Conservation (phyloP, 371 early-diverging fungal species). For the Chytridium lagenaria region DNA sequence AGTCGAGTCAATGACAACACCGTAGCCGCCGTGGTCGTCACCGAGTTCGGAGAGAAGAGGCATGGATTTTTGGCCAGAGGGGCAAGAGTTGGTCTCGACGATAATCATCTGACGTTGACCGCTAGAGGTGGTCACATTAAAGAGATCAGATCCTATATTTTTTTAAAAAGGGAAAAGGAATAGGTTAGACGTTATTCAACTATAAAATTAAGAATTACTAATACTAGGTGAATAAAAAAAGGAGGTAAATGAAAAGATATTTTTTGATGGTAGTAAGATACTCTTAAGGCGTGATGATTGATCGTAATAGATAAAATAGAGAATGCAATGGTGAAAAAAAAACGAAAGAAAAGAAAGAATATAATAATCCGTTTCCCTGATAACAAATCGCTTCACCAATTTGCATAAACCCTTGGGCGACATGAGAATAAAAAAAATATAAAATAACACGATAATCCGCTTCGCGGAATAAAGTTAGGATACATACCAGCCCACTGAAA, state of each 20-base stretch:
- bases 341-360: no score
- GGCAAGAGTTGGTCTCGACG: slow-evolving; percentile 94
- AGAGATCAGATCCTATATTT: slow-evolving; percentile 90
- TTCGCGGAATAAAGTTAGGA: not conserved
- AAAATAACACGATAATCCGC: not conserved
- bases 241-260: no score
- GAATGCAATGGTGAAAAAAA: not conserved
- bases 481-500: slow-evolving; percentile 89
- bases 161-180: no score
- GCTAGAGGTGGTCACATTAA: slow-evolving; percentile 85
- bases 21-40: slow-evolving; percentile 75
- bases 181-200: no score
- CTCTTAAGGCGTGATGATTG: no score
- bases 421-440: slow-evolving; percentile 19
- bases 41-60: slow-evolving; percentile 80
- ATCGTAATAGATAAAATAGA: not conserved
- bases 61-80: slow-evolving; percentile 96
- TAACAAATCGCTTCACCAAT: no score
- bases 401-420: no score
- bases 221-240: no score
- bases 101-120: slow-evolving; percentile 95
- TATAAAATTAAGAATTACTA: no score
- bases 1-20: slow-evolving; percentile 77
- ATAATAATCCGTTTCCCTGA: no score
- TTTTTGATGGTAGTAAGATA: no score